A percentile compares a stretch with the other conserved stretches of the same genome.
phyloP scores from a whole-genome alignment of 2,329 filamentous ascomycete species.

The Pseudophaeomoniella oleicola region DNA sequence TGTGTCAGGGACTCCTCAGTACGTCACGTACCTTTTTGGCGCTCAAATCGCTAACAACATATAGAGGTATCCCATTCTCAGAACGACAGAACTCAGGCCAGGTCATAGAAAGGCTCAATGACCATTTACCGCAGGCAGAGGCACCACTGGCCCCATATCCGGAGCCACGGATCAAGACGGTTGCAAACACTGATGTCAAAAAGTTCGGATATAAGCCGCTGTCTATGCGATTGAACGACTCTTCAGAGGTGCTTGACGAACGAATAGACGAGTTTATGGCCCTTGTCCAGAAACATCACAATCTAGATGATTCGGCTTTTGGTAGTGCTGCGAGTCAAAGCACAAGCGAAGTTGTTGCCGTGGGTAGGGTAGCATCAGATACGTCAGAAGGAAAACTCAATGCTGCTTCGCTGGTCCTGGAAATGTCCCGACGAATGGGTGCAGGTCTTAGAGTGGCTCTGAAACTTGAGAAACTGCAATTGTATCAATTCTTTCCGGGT shows the following conservation, averaged over 20 bases:
- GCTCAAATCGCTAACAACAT: neutral
- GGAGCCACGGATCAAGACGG: constrained; percentile 69
- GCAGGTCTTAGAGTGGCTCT: constrained; percentile 70
- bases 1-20: neutral
- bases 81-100: constrained; percentile 69
- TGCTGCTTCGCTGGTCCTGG: constrained; percentile 68
- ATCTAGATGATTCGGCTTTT: constrained; percentile 65
- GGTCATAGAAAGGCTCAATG: constrained; percentile 69
- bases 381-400: constrained; percentile 76
- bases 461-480: constrained; percentile 53
- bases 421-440: constrained; percentile 72
- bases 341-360: constrained; percentile 73
- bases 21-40: constrained; percentile 1
- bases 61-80: constrained; percentile 51
- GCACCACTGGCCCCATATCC: constrained; percentile 56
- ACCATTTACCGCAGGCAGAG: constrained; percentile 52
- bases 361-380: constrained; percentile 85
- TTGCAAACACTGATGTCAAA: constrained; percentile 73
- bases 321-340: constrained; percentile 76
- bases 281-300: constrained; percentile 60
- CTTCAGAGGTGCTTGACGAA: constrained; percentile 87
- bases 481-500: constrained; percentile 80
- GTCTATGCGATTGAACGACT: constrained; percentile 86
- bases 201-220: constrained; percentile 87
- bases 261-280: constrained; percentile 77